These are phyloP conservation scores for Russula brevipes DNA, from an alignment of 768 basidiomycete species.

Conservation along the genomic window DNA sequence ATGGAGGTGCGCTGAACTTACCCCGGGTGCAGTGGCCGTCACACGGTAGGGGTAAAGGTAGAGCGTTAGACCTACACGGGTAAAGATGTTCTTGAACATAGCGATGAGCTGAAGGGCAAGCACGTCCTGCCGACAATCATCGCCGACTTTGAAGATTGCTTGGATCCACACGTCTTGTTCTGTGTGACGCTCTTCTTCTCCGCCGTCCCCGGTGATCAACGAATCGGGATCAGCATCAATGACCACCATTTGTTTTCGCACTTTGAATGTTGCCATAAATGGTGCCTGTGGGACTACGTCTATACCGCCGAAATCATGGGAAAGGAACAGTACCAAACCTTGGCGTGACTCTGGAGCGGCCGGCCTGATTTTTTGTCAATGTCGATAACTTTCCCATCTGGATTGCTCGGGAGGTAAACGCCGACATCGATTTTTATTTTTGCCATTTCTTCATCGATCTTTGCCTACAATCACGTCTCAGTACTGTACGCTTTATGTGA, in stretches of 20 bases:
- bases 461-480: conserved; percentile 53
- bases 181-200: conserved; percentile 49
- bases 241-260: conserved; percentile 75
- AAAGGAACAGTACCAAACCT: conserved; percentile 45
- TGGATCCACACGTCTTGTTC: conserved; percentile 81
- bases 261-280: conserved; percentile 99
- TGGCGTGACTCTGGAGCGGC: conserved; percentile 95
- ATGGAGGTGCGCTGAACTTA: conserved; percentile 36
- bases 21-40: conserved; percentile 93
- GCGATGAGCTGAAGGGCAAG: conserved; percentile 95
- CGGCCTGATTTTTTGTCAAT: conserved; percentile 95
- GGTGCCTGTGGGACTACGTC: conserved; percentile 62
- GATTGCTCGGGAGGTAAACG: conserved; percentile 95
- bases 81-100: conserved; percentile 99
- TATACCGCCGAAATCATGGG: neutral
- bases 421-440: conserved; percentile 91
- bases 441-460: conserved; percentile 99
- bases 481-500: neutral
- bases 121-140: conserved; percentile 98
- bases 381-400: conserved; percentile 94
- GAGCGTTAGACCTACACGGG: conserved; percentile 76
- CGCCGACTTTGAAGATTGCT: conserved; percentile 99
- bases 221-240: conserved; percentile 69
- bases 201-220: conserved; percentile 58
- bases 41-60: conserved; percentile 97